A percentile compares a stretch with the other conserved stretches of the same genome.
Conservation (phyloP, 345 rosid genomes). For the Limnanthes douglasii region DNA sequence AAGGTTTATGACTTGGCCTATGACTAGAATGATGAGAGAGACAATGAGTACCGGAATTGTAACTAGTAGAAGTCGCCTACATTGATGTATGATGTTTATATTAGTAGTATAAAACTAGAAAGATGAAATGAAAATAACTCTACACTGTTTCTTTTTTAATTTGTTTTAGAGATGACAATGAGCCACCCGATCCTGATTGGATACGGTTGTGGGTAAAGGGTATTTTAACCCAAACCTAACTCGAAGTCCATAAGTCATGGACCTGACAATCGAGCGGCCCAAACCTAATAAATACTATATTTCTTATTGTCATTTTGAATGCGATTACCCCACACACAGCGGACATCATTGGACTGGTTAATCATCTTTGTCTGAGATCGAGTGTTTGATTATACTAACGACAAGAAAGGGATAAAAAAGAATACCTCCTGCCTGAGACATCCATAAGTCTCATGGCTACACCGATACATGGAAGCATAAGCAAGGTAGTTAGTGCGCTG, state of each 20-base stretch:
- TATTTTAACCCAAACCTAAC: too few relatives aligned
- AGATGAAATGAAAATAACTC: constrained; percentile 1
- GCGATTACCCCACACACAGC: too few relatives aligned
- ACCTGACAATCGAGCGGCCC: too few relatives aligned
- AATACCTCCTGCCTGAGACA: constrained; percentile 80
- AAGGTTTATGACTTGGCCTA: constrained; percentile 33
- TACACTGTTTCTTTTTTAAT: too few relatives aligned
- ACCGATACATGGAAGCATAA: constrained; percentile 90
- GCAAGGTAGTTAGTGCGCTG: constrained; percentile 68
- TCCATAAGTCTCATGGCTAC: constrained; percentile 96
- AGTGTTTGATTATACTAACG: too few relatives aligned
- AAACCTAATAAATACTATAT: too few relatives aligned
- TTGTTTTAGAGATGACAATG: background rate
- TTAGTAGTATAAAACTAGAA: too few relatives aligned
- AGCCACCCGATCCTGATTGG: constrained; percentile 6
- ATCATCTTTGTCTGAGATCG: too few relatives aligned
- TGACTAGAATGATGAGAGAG: constrained; percentile 50
- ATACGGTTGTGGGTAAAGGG: background rate
- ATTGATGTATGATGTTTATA: too few relatives aligned
- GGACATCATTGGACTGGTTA: too few relatives aligned
- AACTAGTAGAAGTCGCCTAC: constrained; percentile 66
- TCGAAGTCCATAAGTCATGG: too few relatives aligned
- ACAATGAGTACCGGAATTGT: constrained; percentile 74
- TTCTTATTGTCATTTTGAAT: too few relatives aligned
- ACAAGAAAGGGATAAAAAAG: background rate